Evolutionary conservation across 2,329 filamentous ascomycete genomes (phyloP).

Genomic region (Cadophora gregata): DNA sequence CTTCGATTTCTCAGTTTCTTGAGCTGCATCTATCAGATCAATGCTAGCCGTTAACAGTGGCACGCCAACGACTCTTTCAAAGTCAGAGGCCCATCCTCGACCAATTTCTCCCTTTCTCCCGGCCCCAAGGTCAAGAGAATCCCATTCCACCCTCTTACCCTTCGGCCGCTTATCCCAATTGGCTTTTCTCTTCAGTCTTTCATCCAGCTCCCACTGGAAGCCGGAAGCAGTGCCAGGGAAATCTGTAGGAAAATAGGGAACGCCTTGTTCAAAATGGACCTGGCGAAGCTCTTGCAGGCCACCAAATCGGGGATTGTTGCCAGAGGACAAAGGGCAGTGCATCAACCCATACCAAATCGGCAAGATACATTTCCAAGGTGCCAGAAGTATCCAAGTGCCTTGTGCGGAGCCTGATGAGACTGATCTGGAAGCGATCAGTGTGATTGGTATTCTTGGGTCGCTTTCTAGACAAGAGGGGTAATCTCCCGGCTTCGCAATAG

Average conservation of each 20-base stretch:
- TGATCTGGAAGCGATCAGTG: constrained; percentile 68
- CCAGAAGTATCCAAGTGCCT: constrained; percentile 80
- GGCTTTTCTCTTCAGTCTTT: constrained; percentile 62
- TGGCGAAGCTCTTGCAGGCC: constrained; percentile 82
- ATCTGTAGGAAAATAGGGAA: constrained; percentile 87
- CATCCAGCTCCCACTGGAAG: constrained; percentile 74
- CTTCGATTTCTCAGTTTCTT: constrained; percentile 19
- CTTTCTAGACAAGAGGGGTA: constrained; percentile 60
- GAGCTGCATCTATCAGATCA: constrained; percentile 17
- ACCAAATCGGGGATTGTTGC: constrained; percentile 81
- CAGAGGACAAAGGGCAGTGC: constrained; percentile 79
- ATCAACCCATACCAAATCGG: constrained; percentile 87
- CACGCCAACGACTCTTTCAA: constrained; percentile 56
- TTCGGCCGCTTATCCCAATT: constrained; percentile 81
- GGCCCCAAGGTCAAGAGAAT: constrained; percentile 73
- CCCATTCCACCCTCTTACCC: constrained; percentile 79
- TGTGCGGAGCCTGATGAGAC: constrained; percentile 56
- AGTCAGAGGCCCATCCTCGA: constrained; percentile 82
- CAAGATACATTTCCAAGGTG: constrained; percentile 89
- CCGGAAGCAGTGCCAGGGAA: constrained; percentile 81
- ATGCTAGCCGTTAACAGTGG: constrained; percentile 12
- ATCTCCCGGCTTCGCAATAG: constrained; percentile 65
- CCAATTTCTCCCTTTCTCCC: constrained; percentile 83
- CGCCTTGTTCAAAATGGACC: constrained; percentile 77
- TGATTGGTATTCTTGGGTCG: constrained; percentile 80